Base-by-base conservation (phyloP, 345 rosid species). In the Lumnitzera littorea region DNA sequence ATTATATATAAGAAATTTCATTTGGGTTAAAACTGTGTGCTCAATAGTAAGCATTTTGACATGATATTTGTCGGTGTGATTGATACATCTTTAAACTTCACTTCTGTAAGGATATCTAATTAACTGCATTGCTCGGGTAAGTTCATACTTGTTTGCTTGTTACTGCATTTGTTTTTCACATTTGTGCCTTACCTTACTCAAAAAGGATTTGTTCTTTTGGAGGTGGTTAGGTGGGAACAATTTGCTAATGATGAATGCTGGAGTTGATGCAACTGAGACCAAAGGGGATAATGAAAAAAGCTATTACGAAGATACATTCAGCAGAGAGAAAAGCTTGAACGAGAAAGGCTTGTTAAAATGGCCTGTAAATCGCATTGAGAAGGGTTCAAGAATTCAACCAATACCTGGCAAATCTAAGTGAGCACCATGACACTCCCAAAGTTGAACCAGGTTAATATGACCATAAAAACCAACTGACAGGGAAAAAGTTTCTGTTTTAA, bases 341-440 rank as follows among this genome's bases (percentile, higher is more conserved):
- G 71, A 17, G 74, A 76, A 41, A 77, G 77, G 62, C 66, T 87
- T 73, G 85, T 85, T 8, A 87, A 82, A 58, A 83, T 76, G 66
- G 96, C 92, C 4, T 72, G 72, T 59, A 87, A 85, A 68, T 87
- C 92, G 15, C 95, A 89, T 57, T 80, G 92, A 0, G 89, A 91
- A 72, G 86, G 67, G 80, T 91, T 73, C 88, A 85, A 53, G 91
- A 83, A 50, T 91, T 80, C 76, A 87, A 83, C 68, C 89, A 80
- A 63, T 87, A 84, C 67, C 77, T 91, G 55, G 96, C 94, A 9
- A 92, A 85, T 70, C 80, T 89, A 84, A 89, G 87, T 13, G 91
- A 92, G 80, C 94, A 85, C 67, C 82, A 89, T 17, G 91, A 87
- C 72, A 87, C 85, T 74, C 96, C 91, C 10, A 89, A 87, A 78